Evolutionary conservation across 352 stramenopile species (phyloP), one percentile per base, ranked within the genome.

Genomic region (Phytophthora sp.): DNA sequence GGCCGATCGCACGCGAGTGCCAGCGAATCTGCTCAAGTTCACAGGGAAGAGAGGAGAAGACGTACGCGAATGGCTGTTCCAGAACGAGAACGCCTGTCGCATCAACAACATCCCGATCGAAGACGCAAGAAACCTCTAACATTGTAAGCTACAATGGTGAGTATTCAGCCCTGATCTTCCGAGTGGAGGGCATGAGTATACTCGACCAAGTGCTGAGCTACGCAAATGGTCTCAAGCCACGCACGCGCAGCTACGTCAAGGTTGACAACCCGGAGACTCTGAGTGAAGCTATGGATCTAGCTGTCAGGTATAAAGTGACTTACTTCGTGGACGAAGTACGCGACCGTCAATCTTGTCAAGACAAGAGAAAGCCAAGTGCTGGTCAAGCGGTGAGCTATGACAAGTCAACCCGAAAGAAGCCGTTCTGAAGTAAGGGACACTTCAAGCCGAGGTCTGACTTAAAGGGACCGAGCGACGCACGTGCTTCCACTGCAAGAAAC

Each of bases 401-500:
- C n/a, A n/a, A n/a, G 3, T 5, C 17, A 9, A 6, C 18, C 17
- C 45, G 30, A 27, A 12, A 30, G 6, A 20, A n/a, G 1, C 18
- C 17, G 5, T 15, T 20, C 20, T 20, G 45, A 1, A 13, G 15
- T 2, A 55, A 45, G 11, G 32, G 48, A 20, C 32, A 23, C 0
- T 55, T 45, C 34, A 45, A 55, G 24, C 12, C 34, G 2, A 44
- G 31, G 2, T 27, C 13, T 7, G 17, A 37, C 0, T 8, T 5
- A 7, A 51, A 51, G 8, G 8, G 4, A 17, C 17, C 17, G 30
- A 59, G n/a, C 20, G 15, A 17, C 38, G 51, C 18, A 50, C 28
- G 5, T 59, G 46, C 20, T 30, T 31, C 46, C 59, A 39, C 28
- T 65, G 56, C 21, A 49, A 65, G 34, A 59, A 65, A n/a, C 46